phyloP scores from a whole-genome alignment of 2,329 filamentous ascomycete genomes.

The Diaporthe vexans region DNA sequence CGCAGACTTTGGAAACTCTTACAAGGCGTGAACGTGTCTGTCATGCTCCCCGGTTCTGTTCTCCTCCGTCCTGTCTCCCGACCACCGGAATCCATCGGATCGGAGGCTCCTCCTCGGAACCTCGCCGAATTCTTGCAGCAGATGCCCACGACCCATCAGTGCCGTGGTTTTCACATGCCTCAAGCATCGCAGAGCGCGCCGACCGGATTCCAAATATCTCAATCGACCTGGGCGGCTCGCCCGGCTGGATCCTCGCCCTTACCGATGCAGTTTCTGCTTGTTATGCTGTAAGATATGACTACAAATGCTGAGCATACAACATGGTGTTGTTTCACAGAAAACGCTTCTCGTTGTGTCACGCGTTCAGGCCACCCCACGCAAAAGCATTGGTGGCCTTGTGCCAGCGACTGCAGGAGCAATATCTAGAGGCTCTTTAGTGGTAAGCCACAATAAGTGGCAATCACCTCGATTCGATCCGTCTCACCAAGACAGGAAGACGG shows the following conservation, averaged over 20 bases:
- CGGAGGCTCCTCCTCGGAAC: slow-evolving; percentile 21
- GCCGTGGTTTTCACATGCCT: neutral
- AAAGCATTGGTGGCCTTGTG: slow-evolving; percentile 23
- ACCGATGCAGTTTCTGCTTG: neutral
- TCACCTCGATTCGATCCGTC: slow-evolving; percentile 23
- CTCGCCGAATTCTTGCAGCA: neutral
- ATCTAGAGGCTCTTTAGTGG: slow-evolving; percentile 30
- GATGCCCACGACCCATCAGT: neutral
- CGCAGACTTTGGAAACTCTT: neutral
- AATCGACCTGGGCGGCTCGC: neutral
- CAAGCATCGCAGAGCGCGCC: neutral
- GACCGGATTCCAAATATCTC: neutral
- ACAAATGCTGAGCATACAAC: neutral
- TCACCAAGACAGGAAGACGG: neutral
- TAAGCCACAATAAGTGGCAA: slow-evolving; percentile 5
- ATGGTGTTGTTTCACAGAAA: slow-evolving; percentile 1
- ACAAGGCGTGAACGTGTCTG: neutral
- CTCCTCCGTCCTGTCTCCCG: neutral
- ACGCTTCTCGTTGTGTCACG: neutral
- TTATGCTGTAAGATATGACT: neutral
- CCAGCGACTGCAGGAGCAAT: slow-evolving; percentile 21
- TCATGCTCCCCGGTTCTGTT: neutral
- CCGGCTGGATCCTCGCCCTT: neutral
- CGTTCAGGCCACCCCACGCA: neutral
- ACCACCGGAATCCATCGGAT: neutral